These are phyloP conservation scores for Rheum nobile DNA, from an alignment of 148 eudicot genomes.

Conservation along the genomic window DNA sequence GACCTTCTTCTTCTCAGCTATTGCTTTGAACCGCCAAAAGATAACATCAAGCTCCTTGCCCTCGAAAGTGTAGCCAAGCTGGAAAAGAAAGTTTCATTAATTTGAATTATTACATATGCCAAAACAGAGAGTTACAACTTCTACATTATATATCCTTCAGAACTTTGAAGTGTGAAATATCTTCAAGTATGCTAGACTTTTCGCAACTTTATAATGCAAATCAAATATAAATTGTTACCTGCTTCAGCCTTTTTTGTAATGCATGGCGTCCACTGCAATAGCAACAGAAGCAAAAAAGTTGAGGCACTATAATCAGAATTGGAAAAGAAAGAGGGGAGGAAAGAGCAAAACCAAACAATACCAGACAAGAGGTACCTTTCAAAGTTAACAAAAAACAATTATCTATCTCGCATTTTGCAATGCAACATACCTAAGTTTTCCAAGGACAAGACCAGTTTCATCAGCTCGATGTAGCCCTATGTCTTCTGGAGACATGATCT, in stretches of 20 bases:
- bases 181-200: neutral
- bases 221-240: slow-evolving; percentile 26
- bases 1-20: slow-evolving; percentile 92
- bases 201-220: neutral
- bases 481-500: slow-evolving; percentile 92
- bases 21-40: slow-evolving; percentile 77
- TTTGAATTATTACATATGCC: neutral
- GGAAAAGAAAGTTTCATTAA: slow-evolving; percentile 15
- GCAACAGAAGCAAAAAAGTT: neutral
- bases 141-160: neutral
- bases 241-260: slow-evolving; percentile 64
- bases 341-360: neutral
- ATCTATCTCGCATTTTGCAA: neutral
- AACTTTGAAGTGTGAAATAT: neutral
- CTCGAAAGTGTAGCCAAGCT: slow-evolving; percentile 81
- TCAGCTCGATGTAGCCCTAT: slow-evolving; percentile 78
- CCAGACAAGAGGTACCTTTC: neutral
- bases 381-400: neutral
- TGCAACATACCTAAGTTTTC: slow-evolving; percentile 69
- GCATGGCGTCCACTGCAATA: slow-evolving; percentile 92
- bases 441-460: slow-evolving; percentile 93
- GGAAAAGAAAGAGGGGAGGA: neutral
- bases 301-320: neutral
- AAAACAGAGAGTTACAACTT: neutral
- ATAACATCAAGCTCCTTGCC: slow-evolving; percentile 87